phyloP scores from a whole-genome alignment of 352 stramenopile genomes.

The Globisporangium perplexum region DNA sequence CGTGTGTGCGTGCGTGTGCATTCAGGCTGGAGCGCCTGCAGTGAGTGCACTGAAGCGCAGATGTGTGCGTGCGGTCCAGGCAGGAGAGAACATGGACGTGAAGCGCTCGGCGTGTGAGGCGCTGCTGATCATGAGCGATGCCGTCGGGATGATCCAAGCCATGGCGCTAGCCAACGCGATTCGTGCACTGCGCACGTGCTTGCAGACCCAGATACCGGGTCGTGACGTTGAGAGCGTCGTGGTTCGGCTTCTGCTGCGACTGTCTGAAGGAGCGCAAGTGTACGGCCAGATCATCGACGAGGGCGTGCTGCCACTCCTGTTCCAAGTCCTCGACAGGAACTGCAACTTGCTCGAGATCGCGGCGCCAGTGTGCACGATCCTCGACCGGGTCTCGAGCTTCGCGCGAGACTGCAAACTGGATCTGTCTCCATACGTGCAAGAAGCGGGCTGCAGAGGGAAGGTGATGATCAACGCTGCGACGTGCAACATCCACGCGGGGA shows the following conservation, averaged over 20 bases:
- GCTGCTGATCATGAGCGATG: conserved; percentile 30
- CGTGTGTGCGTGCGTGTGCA: neutral
- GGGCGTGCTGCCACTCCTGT: conserved; percentile 39
- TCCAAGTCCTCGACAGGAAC: conserved; percentile 52
- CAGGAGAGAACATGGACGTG: conserved; percentile 22
- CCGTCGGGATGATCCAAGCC: conserved; percentile 28
- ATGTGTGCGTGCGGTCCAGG: conserved; percentile 8
- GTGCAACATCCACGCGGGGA: conserved; percentile 22
- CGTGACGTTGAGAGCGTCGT: conserved; percentile 28
- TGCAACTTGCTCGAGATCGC: conserved; percentile 42
- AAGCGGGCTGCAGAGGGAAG: conserved; percentile 23
- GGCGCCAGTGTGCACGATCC: conserved; percentile 42
- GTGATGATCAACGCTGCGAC: conserved; percentile 36
- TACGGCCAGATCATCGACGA: conserved; percentile 58
- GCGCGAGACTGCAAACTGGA: conserved; percentile 49
- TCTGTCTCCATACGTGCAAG: conserved; percentile 38
- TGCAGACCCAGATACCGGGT: conserved; percentile 14
- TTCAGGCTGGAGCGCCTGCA: neutral
- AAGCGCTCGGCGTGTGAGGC: conserved; percentile 37
- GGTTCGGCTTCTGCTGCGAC: conserved; percentile 27
- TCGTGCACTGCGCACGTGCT: conserved; percentile 26
- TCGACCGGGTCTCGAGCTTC: conserved; percentile 69
- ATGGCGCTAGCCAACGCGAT: conserved; percentile 40
- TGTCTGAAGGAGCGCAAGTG: conserved; percentile 31
- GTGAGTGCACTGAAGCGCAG: neutral